These are phyloP conservation scores for Cyberlindnera maritima DNA, from an alignment of 805 yeast genomes.

Conservation along the genomic window DNA sequence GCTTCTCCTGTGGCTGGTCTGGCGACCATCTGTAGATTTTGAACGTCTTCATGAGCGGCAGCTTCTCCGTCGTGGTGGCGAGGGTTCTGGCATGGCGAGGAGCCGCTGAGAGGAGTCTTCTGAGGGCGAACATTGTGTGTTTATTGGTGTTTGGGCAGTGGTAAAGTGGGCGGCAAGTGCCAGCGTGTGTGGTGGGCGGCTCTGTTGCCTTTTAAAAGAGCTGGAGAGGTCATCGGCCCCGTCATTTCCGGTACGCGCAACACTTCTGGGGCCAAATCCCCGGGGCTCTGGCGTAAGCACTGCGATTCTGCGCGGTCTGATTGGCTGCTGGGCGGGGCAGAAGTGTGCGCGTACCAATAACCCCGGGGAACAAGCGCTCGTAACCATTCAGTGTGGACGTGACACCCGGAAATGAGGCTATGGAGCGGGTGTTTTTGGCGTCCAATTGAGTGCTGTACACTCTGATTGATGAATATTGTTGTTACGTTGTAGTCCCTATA, in stretches of 20 bases:
- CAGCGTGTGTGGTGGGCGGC: neutral
- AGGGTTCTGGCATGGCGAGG: constrained; percentile 1
- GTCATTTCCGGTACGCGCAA: constrained; percentile 9
- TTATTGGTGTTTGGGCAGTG: no score
- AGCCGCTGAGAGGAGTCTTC: neutral
- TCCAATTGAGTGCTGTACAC: no score
- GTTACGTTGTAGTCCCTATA: no score
- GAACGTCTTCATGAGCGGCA: constrained; percentile 72
- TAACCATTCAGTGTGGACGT: neutral
- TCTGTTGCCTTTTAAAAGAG: neutral
- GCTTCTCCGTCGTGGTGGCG: constrained; percentile 45
- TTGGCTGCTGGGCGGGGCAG: constrained; percentile 9
- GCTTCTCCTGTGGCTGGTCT: constrained; percentile 91
- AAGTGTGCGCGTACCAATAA: neutral
- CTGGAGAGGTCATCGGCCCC: constrained; percentile 20
- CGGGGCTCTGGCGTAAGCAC: constrained; percentile 19
- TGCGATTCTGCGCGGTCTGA: constrained; percentile 11
- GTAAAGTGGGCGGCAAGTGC: neutral
- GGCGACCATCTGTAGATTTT: constrained; percentile 98
- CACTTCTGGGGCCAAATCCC: constrained; percentile 2
- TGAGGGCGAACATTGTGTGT: constrained; percentile 8
- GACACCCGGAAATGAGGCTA: no score
- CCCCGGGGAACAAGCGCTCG: neutral
- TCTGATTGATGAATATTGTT: no score
- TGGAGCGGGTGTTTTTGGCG: no score